Evolutionary conservation across 805 yeast species (phyloP).

Genomic region (Metschnikowia continentalis): DNA sequence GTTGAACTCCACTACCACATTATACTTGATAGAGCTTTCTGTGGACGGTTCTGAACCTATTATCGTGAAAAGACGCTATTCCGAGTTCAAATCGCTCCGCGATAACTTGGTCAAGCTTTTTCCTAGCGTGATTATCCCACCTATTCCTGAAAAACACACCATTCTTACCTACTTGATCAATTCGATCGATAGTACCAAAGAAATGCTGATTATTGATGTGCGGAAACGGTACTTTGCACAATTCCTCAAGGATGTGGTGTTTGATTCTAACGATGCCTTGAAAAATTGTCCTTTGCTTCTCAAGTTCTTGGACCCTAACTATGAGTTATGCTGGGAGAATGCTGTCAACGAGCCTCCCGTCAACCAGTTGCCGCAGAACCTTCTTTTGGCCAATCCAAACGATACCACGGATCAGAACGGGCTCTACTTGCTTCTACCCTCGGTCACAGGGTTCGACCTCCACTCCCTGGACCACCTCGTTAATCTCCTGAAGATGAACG

Average conservation of each 20-base stretch:
- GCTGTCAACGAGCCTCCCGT: slow-evolving; percentile 46
- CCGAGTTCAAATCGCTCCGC: slow-evolving; percentile 41
- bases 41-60: slow-evolving; percentile 17
- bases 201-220: slow-evolving; percentile 41
- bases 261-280: slow-evolving; percentile 28
- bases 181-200: slow-evolving; percentile 36
- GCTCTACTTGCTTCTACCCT: slow-evolving; percentile 46
- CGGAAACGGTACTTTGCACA: slow-evolving; percentile 43
- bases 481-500: slow-evolving; percentile 31
- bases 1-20: slow-evolving; percentile 34
- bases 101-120: slow-evolving; percentile 35
- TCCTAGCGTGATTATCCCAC: slow-evolving; percentile 40
- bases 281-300: slow-evolving; percentile 35
- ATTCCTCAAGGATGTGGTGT: slow-evolving; percentile 40
- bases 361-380: slow-evolving; percentile 43
- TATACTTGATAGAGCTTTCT: slow-evolving; percentile 32
- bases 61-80: slow-evolving; percentile 39
- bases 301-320: slow-evolving; percentile 50
- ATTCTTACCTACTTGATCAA: slow-evolving; percentile 39
- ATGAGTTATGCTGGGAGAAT: slow-evolving; percentile 48
- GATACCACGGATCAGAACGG: slow-evolving; percentile 53
- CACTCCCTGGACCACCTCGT: slow-evolving; percentile 28
- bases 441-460: slow-evolving; percentile 36
- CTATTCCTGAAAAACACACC: slow-evolving; percentile 46
- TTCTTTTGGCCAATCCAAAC: slow-evolving; percentile 46